Evolutionary conservation across 441 rosid genomes (phyloP).

Genomic region (Breynia disticha): DNA sequence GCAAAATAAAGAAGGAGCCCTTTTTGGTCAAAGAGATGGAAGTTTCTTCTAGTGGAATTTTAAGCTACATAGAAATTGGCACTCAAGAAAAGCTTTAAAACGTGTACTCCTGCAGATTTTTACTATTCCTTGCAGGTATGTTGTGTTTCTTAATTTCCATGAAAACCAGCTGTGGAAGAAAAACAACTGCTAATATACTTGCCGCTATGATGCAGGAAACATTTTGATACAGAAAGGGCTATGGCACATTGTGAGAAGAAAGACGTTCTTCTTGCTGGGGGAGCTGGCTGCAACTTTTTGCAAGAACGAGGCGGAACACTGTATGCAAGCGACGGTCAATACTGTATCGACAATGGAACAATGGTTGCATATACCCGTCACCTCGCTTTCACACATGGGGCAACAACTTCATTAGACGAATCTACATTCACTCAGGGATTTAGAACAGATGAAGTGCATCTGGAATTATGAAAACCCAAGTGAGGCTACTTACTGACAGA

Average conservation of each 20-base stretch:
- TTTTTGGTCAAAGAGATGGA: conserved; percentile 96
- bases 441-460: conserved; percentile 78
- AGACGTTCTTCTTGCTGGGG: conserved; percentile 85
- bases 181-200: not conserved
- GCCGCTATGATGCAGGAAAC: conserved; percentile 45
- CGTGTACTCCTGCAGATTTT: conserved; percentile 82
- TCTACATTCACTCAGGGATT: conserved; percentile 87
- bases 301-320: conserved; percentile 79
- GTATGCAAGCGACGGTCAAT: conserved; percentile 85
- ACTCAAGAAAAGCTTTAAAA: conserved; percentile 75
- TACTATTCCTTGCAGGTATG: conserved; percentile 91
- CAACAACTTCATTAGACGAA: conserved; percentile 65
- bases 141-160: not conserved
- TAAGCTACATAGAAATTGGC: conserved; percentile 80
- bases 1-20: too few relatives aligned
- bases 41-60: conserved; percentile 88
- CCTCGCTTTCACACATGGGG: conserved; percentile 62
- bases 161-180: not conserved
- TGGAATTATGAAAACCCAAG: too few relatives aligned
- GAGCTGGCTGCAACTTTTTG: conserved; percentile 89
- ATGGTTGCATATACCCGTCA: conserved; percentile 96
- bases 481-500: too few relatives aligned
- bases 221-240: conserved; percentile 75
- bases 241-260: conserved; percentile 95
- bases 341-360: conserved; percentile 89